Conservation (phyloP, 768 basidiomycete species). For the Lactifluus subvellereus region DNA sequence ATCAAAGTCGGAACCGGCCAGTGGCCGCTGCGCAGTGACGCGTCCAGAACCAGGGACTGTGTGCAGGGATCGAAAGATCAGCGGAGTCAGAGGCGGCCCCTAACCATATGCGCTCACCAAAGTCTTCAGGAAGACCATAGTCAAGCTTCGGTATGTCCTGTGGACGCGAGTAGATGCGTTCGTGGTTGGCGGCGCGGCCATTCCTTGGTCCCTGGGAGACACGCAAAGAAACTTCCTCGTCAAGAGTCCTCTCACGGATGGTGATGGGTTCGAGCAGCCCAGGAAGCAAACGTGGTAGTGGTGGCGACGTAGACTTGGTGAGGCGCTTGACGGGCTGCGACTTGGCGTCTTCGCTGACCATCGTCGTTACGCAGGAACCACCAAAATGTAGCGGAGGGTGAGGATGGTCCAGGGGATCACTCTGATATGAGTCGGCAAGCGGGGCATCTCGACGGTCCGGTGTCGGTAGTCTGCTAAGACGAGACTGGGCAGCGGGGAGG, state of each 20-base stretch:
- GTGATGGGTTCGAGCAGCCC: no score
- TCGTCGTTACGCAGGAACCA: not conserved
- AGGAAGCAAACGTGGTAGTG: no score
- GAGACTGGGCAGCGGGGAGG: not conserved
- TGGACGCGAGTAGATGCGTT: not conserved
- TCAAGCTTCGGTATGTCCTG: not conserved
- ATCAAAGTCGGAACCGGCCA: not conserved
- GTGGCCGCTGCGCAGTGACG: not conserved
- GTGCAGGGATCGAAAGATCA: constrained; percentile 22
- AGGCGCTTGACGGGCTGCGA: not conserved
- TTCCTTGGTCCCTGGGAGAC: not conserved
- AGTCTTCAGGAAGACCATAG: not conserved
- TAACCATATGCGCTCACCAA: not conserved
- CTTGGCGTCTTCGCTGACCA: not conserved
- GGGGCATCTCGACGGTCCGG: not conserved
- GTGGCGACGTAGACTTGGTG: no score
- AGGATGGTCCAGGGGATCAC: not conserved
- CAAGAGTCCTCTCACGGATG: no score
- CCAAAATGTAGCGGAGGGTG: no score
- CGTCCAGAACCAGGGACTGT: constrained; percentile 21
- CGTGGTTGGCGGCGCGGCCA: not conserved
- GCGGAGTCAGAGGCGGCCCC: no score
- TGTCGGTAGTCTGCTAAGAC: not conserved
- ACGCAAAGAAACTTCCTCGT: not conserved
- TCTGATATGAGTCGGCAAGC: not conserved